A percentile compares a stretch with the other conserved stretches of the same genome.
These are phyloP conservation scores for Rhodamnia argentea DNA, from an alignment of 345 rosid species.

Conservation along the genomic window DNA sequence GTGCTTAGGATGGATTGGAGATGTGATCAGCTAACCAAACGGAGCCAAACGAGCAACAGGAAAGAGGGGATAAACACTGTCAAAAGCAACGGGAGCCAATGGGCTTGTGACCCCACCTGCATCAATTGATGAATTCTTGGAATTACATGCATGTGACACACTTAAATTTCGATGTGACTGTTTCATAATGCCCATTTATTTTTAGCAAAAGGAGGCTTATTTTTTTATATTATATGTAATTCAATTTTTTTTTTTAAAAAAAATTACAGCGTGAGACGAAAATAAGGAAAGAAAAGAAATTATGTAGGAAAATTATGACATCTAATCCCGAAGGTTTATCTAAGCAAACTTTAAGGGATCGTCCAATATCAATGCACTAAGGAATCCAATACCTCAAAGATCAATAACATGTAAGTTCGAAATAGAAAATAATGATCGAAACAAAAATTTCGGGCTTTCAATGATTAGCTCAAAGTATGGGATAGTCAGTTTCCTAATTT, in stretches of 20 bases:
- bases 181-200: neutral
- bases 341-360: neutral
- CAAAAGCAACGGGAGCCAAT: neutral
- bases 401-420: no score
- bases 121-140: neutral
- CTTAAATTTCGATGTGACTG: neutral
- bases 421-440: no score
- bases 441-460: no score
- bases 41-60: neutral
- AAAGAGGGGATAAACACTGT: neutral
- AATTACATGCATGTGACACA: neutral
- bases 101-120: neutral
- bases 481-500: no score
- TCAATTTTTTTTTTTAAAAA: neutral
- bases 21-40: neutral
- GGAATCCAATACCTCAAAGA: no score
- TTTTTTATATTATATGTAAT: neutral
- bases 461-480: no score
- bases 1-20: neutral
- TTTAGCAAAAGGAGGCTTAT: neutral
- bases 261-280: neutral
- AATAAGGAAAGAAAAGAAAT: neutral
- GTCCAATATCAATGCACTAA: neutral
- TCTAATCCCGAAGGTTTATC: neutral
- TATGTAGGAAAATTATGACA: neutral